phyloP scores from a whole-genome alignment of 2,329 filamentous ascomycete genomes.

The Aspergillus fijiensis region DNA sequence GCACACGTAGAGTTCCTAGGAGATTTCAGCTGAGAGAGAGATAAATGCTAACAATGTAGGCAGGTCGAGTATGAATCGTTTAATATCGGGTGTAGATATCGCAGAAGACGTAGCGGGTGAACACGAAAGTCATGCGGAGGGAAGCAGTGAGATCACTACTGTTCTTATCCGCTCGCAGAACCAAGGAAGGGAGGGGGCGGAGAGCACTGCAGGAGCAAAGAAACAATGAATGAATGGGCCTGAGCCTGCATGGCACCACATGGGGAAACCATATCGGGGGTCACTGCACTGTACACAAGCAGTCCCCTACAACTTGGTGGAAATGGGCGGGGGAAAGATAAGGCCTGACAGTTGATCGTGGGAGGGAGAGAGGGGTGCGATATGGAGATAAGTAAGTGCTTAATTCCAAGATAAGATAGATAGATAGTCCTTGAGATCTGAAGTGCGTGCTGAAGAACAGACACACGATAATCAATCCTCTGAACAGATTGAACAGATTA shows the following conservation, averaged over 20 bases:
- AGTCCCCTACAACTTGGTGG: background rate
- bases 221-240: background rate
- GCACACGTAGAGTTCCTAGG: background rate
- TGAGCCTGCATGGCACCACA: background rate
- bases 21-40: background rate
- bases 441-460: background rate
- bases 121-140: background rate
- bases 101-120: background rate
- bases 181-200: background rate
- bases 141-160: slow-evolving; percentile 1
- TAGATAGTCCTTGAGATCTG: too few species aligned
- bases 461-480: background rate
- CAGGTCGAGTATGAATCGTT: background rate
- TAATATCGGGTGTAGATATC: background rate
- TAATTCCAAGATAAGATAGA: background rate
- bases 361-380: background rate
- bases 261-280: background rate
- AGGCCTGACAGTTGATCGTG: background rate
- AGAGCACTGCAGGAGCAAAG: background rate
- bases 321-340: slow-evolving; percentile 1
- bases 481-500: background rate
- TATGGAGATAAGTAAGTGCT: background rate
- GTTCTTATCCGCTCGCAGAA: background rate
- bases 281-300: background rate
- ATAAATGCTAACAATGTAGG: background rate